Percentiles rank a stretch among this genome's conserved stretches.
Conservation (phyloP, 2,329 filamentous ascomycete genomes). For the Aureobasidium uvarum region DNA sequence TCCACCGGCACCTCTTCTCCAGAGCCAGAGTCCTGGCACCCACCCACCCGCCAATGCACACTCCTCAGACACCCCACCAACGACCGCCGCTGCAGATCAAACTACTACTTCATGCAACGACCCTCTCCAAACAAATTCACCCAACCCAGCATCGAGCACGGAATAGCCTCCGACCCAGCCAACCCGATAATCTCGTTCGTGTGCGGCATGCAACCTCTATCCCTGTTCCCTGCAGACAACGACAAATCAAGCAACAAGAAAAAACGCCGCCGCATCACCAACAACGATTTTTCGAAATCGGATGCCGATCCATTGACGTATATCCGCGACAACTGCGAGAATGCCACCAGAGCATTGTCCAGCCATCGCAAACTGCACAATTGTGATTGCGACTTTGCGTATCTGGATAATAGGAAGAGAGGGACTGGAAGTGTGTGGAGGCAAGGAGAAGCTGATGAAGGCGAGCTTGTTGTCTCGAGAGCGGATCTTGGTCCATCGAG, state of each 20-base stretch:
- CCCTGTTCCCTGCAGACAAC: not conserved
- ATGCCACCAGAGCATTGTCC: slow-evolving; percentile 3
- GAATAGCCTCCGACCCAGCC: not conserved
- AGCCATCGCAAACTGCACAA: slow-evolving; percentile 14
- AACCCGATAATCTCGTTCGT: slow-evolving; percentile 5
- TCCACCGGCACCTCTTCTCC: slow-evolving; percentile 3
- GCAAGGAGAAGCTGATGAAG: not conserved
- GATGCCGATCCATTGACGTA: slow-evolving; percentile 7
- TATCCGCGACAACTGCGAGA: slow-evolving; percentile 17
- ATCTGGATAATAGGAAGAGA: slow-evolving; percentile 2
- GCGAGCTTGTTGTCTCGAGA: not conserved
- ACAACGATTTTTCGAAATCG: slow-evolving; percentile 5
- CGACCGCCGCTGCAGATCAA: not conserved
- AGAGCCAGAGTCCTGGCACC: not conserved
- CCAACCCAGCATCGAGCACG: slow-evolving; percentile 15
- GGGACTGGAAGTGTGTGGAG: not conserved
- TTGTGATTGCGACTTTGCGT: slow-evolving; percentile 23
- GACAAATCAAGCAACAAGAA: not conserved
- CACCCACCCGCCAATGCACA: slow-evolving; percentile 1
- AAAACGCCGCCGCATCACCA: slow-evolving; percentile 21
- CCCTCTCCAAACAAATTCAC: not conserved
- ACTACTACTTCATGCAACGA: slow-evolving; percentile 6
- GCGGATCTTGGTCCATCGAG: slow-evolving; percentile 1
- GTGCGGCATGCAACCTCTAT: slow-evolving; percentile 1
- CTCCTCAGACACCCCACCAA: slow-evolving; percentile 12